Evolutionary conservation across 1,284 basidiomycete species (phyloP).

Genomic region (Peniophora sp.): DNA sequence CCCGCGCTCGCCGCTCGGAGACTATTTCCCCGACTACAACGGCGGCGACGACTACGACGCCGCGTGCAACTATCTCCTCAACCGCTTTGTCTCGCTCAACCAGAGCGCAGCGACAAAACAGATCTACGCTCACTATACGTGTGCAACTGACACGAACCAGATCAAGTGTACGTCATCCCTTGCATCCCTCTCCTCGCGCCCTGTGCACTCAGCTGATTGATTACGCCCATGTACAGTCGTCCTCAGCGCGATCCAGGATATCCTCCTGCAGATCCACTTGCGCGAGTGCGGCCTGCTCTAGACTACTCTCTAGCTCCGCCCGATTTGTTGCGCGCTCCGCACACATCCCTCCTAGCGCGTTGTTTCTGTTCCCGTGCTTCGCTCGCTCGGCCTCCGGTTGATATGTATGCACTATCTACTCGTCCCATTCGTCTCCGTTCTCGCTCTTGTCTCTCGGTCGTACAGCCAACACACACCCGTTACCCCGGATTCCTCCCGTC

Average conservation of each 20-base stretch:
- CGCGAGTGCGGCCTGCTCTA: conserved; percentile 81
- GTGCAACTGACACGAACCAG: conserved; percentile 85
- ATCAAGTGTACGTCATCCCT: conserved; percentile 60
- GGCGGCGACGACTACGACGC: conserved; percentile 83
- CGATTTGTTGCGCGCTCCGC: too few species aligned
- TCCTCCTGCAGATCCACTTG: conserved; percentile 75
- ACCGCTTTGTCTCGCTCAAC: conserved; percentile 82
- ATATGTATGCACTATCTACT: too few species aligned
- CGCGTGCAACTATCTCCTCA: conserved; percentile 80
- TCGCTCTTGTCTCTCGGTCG: too few species aligned
- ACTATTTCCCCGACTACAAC: conserved; percentile 84
- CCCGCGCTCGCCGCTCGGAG: conserved; percentile 75
- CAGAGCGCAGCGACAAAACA: conserved; percentile 83
- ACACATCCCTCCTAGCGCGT: too few species aligned
- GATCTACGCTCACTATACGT: conserved; percentile 86
- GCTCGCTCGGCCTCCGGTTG: too few species aligned
- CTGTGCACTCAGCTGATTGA: background rate
- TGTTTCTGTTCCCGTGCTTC: too few species aligned
- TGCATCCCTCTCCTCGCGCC: background rate
- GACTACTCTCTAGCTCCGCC: too few species aligned
- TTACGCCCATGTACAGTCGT: conserved; percentile 43
- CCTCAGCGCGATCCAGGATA: conserved; percentile 75
- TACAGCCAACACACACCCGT: too few species aligned
- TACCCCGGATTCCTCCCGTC: too few species aligned
- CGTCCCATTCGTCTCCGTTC: too few species aligned